Conservation (phyloP, 352 stramenopile genomes). For the Hyaloperonospora arabidopsidis region DNA sequence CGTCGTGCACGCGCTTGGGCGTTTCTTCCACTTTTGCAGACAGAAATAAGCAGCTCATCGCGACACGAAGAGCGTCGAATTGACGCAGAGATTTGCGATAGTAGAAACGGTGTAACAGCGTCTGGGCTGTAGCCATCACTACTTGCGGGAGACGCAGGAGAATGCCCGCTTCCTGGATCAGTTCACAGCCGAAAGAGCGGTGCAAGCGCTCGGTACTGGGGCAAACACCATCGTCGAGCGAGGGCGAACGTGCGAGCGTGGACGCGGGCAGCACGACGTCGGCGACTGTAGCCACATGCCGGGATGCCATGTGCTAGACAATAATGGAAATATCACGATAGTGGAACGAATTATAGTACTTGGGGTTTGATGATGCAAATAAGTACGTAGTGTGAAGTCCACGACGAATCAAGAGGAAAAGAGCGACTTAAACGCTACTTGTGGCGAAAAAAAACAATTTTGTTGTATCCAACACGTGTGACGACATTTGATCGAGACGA, state of each 20-base stretch:
- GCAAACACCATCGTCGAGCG: conserved; percentile 34
- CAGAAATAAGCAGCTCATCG: conserved; percentile 84
- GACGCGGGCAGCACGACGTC: conserved; percentile 43
- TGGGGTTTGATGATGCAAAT: no score
- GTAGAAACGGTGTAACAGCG: conserved; percentile 87
- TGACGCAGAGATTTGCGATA: conserved; percentile 74
- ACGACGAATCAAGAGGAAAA: no score
- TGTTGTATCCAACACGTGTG: no score
- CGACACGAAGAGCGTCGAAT: conserved; percentile 87
- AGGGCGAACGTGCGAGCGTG: conserved; percentile 44
- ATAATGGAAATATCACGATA: background rate
- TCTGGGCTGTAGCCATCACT: conserved; percentile 87
- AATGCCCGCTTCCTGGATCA: conserved; percentile 86
- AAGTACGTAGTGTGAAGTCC: no score
- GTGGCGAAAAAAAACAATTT: no score
- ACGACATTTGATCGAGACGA: conserved; percentile 1
- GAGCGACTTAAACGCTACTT: no score
- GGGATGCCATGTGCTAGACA: conserved; percentile 10
- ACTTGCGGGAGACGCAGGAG: conserved; percentile 84
- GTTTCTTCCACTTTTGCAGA: conserved; percentile 87
- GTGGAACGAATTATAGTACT: background rate
- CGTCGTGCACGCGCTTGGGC: conserved; percentile 68
- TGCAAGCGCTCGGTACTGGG: conserved; percentile 38
- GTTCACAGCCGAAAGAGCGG: conserved; percentile 83
- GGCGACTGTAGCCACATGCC: conserved; percentile 21